A percentile compares a stretch with the other conserved stretches of the same genome.
These are phyloP conservation scores for Metschnikowia vanudenii DNA, from an alignment of 805 yeast genomes.

Conservation along the genomic window DNA sequence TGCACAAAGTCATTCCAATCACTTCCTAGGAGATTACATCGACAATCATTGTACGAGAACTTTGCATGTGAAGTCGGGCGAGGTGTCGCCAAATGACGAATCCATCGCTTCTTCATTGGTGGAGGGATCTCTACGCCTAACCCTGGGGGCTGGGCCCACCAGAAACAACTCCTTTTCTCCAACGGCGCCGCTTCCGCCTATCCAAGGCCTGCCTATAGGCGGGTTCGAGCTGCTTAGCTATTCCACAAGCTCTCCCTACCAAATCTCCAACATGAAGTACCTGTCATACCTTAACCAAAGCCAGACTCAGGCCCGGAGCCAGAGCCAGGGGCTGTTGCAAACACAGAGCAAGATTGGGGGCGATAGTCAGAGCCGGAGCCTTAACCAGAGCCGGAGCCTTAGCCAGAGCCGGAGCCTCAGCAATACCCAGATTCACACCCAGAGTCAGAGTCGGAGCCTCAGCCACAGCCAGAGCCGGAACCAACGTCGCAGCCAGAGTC, in stretches of 20 bases:
- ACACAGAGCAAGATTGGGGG: too few relatives aligned
- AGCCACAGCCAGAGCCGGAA: too few relatives aligned
- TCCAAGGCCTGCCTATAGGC: neutral
- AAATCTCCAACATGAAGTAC: slow-evolving; percentile 14
- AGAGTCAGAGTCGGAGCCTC: too few relatives aligned
- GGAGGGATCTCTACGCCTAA: neutral
- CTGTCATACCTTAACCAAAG: slow-evolving; percentile 17
- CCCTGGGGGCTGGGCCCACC: neutral
- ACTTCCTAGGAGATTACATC: slow-evolving; percentile 5
- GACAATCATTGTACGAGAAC: slow-evolving; percentile 10
- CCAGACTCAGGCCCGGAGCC: neutral
- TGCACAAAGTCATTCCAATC: neutral
- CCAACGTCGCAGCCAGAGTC: too few relatives aligned
- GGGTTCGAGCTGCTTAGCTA: neutral
- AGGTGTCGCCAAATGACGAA: slow-evolving; percentile 3
- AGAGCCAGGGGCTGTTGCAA: too few relatives aligned
- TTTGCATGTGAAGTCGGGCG: slow-evolving; percentile 3
- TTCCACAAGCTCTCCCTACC: slow-evolving; percentile 2
- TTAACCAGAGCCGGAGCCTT: too few relatives aligned
- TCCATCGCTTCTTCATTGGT: slow-evolving; percentile 7
- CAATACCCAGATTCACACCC: too few relatives aligned
- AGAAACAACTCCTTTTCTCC: slow-evolving; percentile 11
- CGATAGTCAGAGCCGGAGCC: too few relatives aligned
- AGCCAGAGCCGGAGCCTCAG: too few relatives aligned
- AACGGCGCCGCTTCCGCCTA: slow-evolving; percentile 16